phyloP scores from a whole-genome alignment of 2,329 filamentous ascomycete species.

The Clarireedia hainanense region DNA sequence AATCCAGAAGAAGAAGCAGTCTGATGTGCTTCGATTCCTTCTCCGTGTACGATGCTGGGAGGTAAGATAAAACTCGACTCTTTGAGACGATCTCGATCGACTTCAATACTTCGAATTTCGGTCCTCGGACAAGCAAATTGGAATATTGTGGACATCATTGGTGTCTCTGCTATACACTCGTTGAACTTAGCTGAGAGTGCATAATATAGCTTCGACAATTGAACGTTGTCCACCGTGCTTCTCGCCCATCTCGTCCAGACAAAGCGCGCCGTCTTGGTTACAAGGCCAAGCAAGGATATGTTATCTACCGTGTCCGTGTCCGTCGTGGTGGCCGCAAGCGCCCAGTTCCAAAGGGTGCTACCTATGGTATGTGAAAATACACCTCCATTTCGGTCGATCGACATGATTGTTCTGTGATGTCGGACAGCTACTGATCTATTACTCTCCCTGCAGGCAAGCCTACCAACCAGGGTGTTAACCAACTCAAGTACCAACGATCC shows the following conservation, averaged over 20 bases:
- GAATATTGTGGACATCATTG: slow-evolving; percentile 28
- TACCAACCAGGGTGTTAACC: slow-evolving; percentile 99
- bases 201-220: slow-evolving; percentile 99
- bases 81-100: slow-evolving; percentile 28
- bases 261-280: slow-evolving; percentile 99
- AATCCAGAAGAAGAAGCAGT: slow-evolving; percentile 99
- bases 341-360: slow-evolving; percentile 94
- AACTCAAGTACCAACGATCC: slow-evolving; percentile 99
- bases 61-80: slow-evolving; percentile 54
- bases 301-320: slow-evolving; percentile 99
- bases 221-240: slow-evolving; percentile 99
- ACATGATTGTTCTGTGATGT: not conserved
- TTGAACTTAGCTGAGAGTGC: slow-evolving; percentile 99
- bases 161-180: slow-evolving; percentile 84
- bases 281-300: slow-evolving; percentile 99
- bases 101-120: slow-evolving; percentile 28
- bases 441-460: slow-evolving; percentile 70
- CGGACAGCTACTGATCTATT: slow-evolving; percentile 5
- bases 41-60: slow-evolving; percentile 99
- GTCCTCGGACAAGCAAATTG: slow-evolving; percentile 21
- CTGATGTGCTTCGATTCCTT: slow-evolving; percentile 99
- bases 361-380: slow-evolving; percentile 68
- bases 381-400: not conserved
- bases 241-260: slow-evolving; percentile 95
- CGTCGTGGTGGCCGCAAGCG: slow-evolving; percentile 98